These are phyloP conservation scores for Solanum pinnatisectum DNA, from an alignment of 257 asterid species.

Conservation along the genomic window DNA sequence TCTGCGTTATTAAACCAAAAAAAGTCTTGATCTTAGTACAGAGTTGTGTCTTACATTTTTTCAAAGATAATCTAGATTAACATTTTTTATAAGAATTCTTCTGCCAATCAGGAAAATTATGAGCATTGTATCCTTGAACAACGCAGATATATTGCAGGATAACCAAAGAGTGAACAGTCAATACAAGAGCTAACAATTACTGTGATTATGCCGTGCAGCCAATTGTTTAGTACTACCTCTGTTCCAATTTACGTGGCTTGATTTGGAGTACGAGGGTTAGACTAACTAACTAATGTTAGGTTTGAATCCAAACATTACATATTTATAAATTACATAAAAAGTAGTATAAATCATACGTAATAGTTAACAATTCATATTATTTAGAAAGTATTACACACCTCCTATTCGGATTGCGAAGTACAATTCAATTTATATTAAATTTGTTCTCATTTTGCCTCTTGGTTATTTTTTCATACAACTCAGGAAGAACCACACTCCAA, in stretches of 20 bases:
- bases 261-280: not conserved
- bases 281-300: not conserved
- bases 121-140: not conserved
- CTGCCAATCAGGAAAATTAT: not conserved
- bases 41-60: not conserved
- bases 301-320: not conserved
- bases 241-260: not conserved
- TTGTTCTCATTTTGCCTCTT: not conserved
- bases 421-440: not conserved
- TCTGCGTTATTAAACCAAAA: conserved; percentile 2
- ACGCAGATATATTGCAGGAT: not conserved
- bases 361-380: not conserved
- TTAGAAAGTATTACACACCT: too few species aligned
- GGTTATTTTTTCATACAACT: too few species aligned
- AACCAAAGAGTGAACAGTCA: not conserved
- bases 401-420: too few species aligned
- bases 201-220: not conserved
- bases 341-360: not conserved
- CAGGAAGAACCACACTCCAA: too few species aligned
- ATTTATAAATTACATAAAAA: not conserved
- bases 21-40: not conserved
- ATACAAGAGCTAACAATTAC: not conserved
- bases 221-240: not conserved
- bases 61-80: not conserved
- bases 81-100: not conserved